These are phyloP conservation scores for Leccinum subtestaceum DNA, from an alignment of 768 basidiomycete genomes.

Conservation along the genomic window DNA sequence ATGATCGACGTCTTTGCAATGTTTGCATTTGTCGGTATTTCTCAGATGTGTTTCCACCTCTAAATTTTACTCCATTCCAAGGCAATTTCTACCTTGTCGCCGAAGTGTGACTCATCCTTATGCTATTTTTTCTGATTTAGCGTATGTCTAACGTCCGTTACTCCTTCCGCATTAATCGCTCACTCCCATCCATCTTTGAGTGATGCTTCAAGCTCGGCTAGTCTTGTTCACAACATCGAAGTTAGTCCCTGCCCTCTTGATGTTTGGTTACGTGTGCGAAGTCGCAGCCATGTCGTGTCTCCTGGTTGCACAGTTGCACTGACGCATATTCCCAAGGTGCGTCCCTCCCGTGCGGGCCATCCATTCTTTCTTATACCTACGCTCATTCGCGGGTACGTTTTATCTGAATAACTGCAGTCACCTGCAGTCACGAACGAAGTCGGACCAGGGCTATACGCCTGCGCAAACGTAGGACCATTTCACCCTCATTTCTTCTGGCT, in stretches of 20 bases:
- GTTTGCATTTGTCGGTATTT: slow-evolving; percentile 1
- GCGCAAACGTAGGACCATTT: not conserved
- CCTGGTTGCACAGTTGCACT: not conserved
- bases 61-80: not conserved
- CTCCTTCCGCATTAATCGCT: not conserved
- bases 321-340: slow-evolving; percentile 2
- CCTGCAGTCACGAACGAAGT: slow-evolving; percentile 12
- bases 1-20: not conserved
- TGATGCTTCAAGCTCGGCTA: slow-evolving; percentile 14
- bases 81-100: slow-evolving; percentile 5
- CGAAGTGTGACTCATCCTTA: slow-evolving; percentile 1
- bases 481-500: slow-evolving; percentile 9
- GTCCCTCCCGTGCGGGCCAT: not conserved
- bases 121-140: slow-evolving; percentile 2
- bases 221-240: slow-evolving; percentile 8
- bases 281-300: slow-evolving; percentile 5
- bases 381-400: not conserved
- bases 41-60: not conserved
- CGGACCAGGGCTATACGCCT: not conserved
- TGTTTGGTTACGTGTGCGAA: slow-evolving; percentile 8
- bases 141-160: not conserved
- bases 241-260: slow-evolving; percentile 6
- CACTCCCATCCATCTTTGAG: slow-evolving; percentile 1
- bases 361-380: not conserved
- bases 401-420: not conserved